Evolutionary conservation across 164 flowering plant species (phyloP), one percentile per base, ranked within the genome.

Genomic region (Aristolochia californica): DNA sequence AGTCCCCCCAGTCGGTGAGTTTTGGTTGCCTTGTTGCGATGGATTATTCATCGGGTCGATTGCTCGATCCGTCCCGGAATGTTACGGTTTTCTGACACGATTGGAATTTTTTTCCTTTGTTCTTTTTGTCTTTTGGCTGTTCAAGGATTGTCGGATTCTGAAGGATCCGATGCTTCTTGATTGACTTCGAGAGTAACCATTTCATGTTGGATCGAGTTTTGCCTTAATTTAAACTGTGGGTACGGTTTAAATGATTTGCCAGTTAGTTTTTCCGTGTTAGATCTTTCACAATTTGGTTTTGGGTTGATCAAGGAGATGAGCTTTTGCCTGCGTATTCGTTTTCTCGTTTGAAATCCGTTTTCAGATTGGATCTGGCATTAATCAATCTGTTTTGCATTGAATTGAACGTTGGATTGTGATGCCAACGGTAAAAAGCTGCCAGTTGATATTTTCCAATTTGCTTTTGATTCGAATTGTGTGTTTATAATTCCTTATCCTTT

Each of bases 161-260:
- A 55, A 62, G 70, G 68, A 66, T 72, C 68, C 59, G 68, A 67
- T 73, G 81, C 48, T 79, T 66, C 72, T 65, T 57, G 62, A 72
- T 74, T 76, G 75, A 70, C 68, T 76, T 75, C 53, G 66, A 64
- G 58, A 67, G 45, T 48, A 64, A 76, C 77, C 73, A 56, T 50
- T 61, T 60, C 27, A 48, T 25, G 25, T 53, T 57, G 59, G 62
- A 53, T 56, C 34, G 16, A 54, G n/a, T 21, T 23, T 62, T 51
- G 59, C 27, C 21, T 53, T 22, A 27, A 34, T 65, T 53, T 43
- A 26, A 25, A 50, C 27, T 9, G 20, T 26, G 11, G 11, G 22
- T 13, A 50, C 15, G 13, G 20, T 7, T 13, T 9, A 23, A 26
- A 22, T 22, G 54, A 22, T 50, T 50, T 24, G 15, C 15, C 26